Base-by-base conservation (phyloP, 495 filamentous ascomycete species). In the Trichoderma virens region DNA sequence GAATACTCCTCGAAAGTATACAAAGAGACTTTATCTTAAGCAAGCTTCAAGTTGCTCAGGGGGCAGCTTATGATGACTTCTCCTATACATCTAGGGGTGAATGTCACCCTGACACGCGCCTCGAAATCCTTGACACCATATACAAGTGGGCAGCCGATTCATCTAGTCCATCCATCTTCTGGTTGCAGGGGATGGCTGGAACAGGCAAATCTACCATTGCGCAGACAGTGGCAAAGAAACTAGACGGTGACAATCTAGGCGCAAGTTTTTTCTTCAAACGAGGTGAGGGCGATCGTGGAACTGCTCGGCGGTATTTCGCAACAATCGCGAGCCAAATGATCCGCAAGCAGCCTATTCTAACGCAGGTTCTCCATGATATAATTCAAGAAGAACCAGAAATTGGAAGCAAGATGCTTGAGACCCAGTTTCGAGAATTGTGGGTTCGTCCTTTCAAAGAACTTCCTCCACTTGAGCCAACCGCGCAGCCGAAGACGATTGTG, bases 201-300 rank as follows among this genome's bases (percentile, higher is more conserved):
- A 80, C 73, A 16, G 78, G 78, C 25, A 80, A 80, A 62, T 80
- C 78, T 14, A 80, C 77, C 32, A 76, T 80, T 30, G 67, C 77
- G 11, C 73, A 70, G 20, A 79, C 78, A 9, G 66, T 79, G 0
- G 76, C 78, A 5, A 47, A 45, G 6, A 67, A 74, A 45, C 59
- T 56, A 0, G 38, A 63, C 1, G 38, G 61, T 6, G 20, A 51
- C 30, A 20, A 67, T 14, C 74, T 74, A n/a, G 70, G 70, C 32
- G 73, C 69, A 0, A 80, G 74, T 68, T 83, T 83, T 70, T 82
- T 86, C 71, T 86, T 85, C 69, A 80, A 79, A 43, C 74, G 73
- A 65, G 76, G 78, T 28, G 76, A 78, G 23, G 72, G 71, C 0
- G 78, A 83, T 62, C 70, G 74, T 59, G 75, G 73, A 3, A 74